These are phyloP conservation scores for Brettanomyces anomalus DNA, from an alignment of 805 yeast species.

Conservation along the genomic window DNA sequence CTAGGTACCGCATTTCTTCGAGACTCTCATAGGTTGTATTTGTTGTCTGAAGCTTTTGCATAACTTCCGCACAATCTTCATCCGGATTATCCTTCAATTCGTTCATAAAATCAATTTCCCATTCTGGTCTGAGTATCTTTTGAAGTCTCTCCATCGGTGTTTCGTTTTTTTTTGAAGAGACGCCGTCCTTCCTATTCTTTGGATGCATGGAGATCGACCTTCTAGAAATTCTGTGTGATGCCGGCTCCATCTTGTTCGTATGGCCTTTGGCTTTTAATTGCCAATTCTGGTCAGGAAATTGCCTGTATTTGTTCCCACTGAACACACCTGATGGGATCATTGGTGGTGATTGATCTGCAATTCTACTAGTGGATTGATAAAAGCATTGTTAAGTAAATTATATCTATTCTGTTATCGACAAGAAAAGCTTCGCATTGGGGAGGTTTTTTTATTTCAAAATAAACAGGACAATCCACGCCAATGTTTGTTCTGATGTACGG, in stretches of 20 bases:
- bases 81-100: constrained; percentile 11
- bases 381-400: no score
- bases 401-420: no score
- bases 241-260: neutral
- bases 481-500: no score
- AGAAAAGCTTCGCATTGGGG: no score
- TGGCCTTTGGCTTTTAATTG: neutral
- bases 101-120: constrained; percentile 19
- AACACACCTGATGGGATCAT: no score
- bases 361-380: no score
- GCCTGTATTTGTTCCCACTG: neutral
- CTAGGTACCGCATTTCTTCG: constrained; percentile 17
- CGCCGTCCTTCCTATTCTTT: neutral
- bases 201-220: constrained; percentile 23
- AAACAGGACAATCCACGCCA: no score
- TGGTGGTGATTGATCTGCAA: no score
- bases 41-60: constrained; percentile 6
- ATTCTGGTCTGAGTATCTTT: constrained; percentile 18
- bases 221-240: constrained; percentile 14
- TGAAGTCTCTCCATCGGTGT: constrained; percentile 10
- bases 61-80: constrained; percentile 8
- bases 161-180: neutral
- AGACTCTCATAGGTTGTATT: constrained; percentile 10
- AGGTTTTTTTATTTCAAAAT: no score
- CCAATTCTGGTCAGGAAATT: neutral